These are phyloP conservation scores for Afroboletus lepidellus DNA, from an alignment of 1,284 basidiomycete genomes.

Conservation along the genomic window DNA sequence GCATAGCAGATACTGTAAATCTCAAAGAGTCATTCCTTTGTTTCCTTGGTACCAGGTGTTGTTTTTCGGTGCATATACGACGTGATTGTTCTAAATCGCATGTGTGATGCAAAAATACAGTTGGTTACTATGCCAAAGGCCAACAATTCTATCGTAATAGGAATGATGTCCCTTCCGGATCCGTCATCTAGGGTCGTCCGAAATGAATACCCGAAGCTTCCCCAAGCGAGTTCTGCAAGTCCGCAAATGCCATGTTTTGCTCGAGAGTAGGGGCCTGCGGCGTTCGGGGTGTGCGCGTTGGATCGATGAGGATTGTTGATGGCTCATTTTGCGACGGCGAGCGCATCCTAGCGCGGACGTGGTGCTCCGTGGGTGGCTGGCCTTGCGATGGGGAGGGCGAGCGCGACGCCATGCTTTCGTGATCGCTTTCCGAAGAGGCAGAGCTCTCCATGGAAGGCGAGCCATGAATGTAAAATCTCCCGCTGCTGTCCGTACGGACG, in stretches of 20 bases:
- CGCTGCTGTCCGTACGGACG: slow-evolving; percentile 69
- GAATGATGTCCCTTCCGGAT: background rate
- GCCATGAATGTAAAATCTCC: slow-evolving; percentile 54
- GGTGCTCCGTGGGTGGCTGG: slow-evolving; percentile 13
- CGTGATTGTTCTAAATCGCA: slow-evolving; percentile 10
- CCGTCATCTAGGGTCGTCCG: slow-evolving; percentile 11
- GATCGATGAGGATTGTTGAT: slow-evolving; percentile 52
- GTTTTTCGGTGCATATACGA: slow-evolving; percentile 27
- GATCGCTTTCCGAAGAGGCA: slow-evolving; percentile 48
- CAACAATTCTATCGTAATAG: background rate
- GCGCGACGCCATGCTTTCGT: slow-evolving; percentile 56
- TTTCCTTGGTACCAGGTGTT: slow-evolving; percentile 18
- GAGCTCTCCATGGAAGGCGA: slow-evolving; percentile 17
- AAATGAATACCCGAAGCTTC: slow-evolving; percentile 13
- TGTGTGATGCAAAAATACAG: slow-evolving; percentile 17
- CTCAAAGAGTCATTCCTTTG: slow-evolving; percentile 29
- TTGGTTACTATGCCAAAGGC: slow-evolving; percentile 6
- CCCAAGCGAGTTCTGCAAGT: slow-evolving; percentile 49
- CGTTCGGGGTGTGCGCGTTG: slow-evolving; percentile 46
- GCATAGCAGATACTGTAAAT: slow-evolving; percentile 32
- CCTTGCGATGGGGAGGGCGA: slow-evolving; percentile 48
- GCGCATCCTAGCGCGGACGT: slow-evolving; percentile 13
- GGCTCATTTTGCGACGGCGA: slow-evolving; percentile 32
- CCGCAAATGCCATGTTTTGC: slow-evolving; percentile 79
- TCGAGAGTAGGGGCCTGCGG: slow-evolving; percentile 66